Base-by-base conservation (phyloP, 148 eudicot genomes). In the Simmondsia chinensis region DNA sequence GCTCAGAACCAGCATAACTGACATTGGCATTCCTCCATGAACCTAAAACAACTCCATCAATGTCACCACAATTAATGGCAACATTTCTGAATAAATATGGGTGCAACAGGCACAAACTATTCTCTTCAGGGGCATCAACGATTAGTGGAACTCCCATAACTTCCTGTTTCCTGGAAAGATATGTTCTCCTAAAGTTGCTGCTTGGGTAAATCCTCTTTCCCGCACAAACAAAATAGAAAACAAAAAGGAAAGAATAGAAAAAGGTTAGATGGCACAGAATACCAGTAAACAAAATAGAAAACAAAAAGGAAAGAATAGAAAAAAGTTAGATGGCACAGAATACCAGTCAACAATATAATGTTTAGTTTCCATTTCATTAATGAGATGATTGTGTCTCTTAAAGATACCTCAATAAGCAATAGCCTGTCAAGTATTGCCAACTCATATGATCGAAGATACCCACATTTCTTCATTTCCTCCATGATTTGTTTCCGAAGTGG, bases 41-140 rank as follows among this genome's bases (percentile, higher is more conserved):
- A 65, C 95, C 97, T 61, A 81, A 63, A 56, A 82, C 93, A 18
- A 76, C 97, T 48, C 97, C 97, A 68, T 79, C 82, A 54, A 89
- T 54, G 56, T 89, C 94, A 48, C 95, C 95, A 50, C 97, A 89
- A 11, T 50, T 52, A 45, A 89, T 72, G 21, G 26, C 39, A 45
- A 67, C 56, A 50, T 70, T 69, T 56, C 68, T 27, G 43, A 59
- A 57, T 44, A 39, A 20, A 58, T 65, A 52, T 16, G 73, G 54
- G 64, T 49, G 57, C 28, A 71, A 24, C 39, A 81, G 61, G 31
- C 26, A 56, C 58, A 89, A 33, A 39, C 40, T 62, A 15, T 62
- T 68, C 46, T 67, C 66, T 56, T 13, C 65, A 32, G 65, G 43
- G 42, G 45, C 57, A 61, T 57, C 65, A 35, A 50, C 48, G 58